A percentile compares a stretch with the other conserved stretches of the same genome.
These are phyloP conservation scores for Lycium barbarum DNA, from an alignment of 257 asterid species.

Conservation along the genomic window DNA sequence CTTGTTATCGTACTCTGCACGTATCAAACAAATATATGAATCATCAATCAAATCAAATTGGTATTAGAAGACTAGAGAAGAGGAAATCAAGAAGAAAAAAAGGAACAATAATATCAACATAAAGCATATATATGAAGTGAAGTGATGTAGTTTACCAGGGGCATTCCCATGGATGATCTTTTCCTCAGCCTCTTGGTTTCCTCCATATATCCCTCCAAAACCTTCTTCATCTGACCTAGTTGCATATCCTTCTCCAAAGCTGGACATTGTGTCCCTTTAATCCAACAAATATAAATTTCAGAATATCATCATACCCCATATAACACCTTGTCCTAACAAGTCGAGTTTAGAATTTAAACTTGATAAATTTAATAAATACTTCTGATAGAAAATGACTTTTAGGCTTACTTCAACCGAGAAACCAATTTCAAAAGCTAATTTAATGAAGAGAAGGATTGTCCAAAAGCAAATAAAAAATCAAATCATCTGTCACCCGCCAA, in stretches of 20 bases:
- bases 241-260: slow-evolving; percentile 72
- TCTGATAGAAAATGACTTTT: no score
- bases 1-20: slow-evolving; percentile 42
- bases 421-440: no score
- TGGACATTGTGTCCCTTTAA: slow-evolving; percentile 45
- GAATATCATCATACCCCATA: neutral
- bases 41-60: neutral
- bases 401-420: no score
- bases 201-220: slow-evolving; percentile 64
- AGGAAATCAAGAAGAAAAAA: neutral
- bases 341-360: neutral
- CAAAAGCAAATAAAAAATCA: no score
- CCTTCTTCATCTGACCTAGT: slow-evolving; percentile 83
- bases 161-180: slow-evolving; percentile 33
- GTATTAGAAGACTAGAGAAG: neutral
- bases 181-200: slow-evolving; percentile 47
- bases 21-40: neutral
- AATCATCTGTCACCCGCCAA: no score
- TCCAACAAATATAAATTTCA: neutral
- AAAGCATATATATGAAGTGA: neutral
- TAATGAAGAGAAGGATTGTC: no score
- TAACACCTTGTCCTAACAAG: neutral
- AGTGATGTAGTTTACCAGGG: neutral
- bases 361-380: neutral
- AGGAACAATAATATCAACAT: neutral